These are phyloP conservation scores for Euryodendron excelsum DNA, from an alignment of 148 eudicot genomes.

Conservation along the genomic window DNA sequence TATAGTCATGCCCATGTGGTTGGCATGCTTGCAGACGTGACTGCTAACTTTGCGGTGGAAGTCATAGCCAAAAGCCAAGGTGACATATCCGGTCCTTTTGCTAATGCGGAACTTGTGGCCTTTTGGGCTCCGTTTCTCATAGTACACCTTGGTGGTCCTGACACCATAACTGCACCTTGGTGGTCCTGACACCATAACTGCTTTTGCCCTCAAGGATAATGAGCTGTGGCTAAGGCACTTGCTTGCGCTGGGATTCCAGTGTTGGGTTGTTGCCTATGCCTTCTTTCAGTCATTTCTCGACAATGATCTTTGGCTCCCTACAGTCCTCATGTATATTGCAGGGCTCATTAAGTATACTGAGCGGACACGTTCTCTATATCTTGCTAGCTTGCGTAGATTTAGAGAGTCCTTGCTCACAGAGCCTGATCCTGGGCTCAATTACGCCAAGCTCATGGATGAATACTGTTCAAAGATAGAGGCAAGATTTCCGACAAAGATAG, in stretches of 20 bases:
- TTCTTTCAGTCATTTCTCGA: constrained; percentile 26
- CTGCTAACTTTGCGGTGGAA: constrained; percentile 39
- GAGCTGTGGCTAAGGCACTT: constrained; percentile 46
- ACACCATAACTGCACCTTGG: too few relatives aligned
- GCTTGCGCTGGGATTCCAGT: constrained; percentile 38
- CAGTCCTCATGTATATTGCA: constrained; percentile 20
- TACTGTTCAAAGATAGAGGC: constrained; percentile 33
- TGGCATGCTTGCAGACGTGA: constrained; percentile 41
- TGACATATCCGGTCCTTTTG: neutral
- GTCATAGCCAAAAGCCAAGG: constrained; percentile 33
- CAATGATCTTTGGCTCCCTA: constrained; percentile 23
- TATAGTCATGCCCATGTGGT: constrained; percentile 32
- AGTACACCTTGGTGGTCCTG: constrained; percentile 35
- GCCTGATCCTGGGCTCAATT: constrained; percentile 47
- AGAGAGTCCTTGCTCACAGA: constrained; percentile 33
- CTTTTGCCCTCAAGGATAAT: constrained; percentile 35
- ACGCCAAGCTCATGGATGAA: constrained; percentile 47
- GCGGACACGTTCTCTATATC: constrained; percentile 30
- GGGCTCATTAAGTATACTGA: constrained; percentile 38
- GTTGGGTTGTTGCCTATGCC: constrained; percentile 27
- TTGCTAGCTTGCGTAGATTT: constrained; percentile 31
- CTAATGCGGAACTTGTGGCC: constrained; percentile 15
- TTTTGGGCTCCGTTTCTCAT: constrained; percentile 44
- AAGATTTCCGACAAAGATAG: constrained; percentile 28
- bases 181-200: constrained; percentile 44